Evolutionary conservation across 306 rosid genomes (phyloP).

Genomic region (Rosa chinensis): DNA sequence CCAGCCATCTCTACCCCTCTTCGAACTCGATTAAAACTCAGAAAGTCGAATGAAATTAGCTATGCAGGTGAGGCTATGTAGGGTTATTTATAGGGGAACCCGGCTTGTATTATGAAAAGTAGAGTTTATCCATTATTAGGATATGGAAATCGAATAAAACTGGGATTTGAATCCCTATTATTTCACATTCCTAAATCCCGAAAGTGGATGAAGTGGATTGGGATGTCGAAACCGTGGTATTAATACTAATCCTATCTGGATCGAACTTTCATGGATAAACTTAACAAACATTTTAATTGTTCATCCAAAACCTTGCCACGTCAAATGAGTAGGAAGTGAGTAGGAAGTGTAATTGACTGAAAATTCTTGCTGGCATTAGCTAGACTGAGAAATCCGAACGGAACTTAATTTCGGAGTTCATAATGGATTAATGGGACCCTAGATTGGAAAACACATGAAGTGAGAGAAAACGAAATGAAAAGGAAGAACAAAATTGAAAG

Average conservation of each 20-base stretch:
- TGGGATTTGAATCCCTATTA: no score
- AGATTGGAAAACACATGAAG: no score
- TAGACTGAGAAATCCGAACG: neutral
- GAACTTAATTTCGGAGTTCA: no score
- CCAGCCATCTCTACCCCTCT: constrained; percentile 30
- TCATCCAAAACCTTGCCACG: neutral
- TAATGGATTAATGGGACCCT: no score
- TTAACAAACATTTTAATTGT: neutral
- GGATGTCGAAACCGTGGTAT: no score
- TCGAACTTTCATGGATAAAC: neutral
- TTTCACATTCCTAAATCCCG: no score
- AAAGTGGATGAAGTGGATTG: no score
- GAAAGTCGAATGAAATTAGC: neutral
- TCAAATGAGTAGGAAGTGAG: neutral
- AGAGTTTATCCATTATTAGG: neutral
- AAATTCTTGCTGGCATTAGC: neutral
- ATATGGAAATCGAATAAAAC: no score
- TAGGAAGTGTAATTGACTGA: neutral
- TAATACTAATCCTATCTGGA: neutral
- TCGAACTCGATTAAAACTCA: neutral
- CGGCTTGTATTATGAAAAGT: neutral
- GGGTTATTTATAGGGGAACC: neutral
- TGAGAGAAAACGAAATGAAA: no score
- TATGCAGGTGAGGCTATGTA: neutral
- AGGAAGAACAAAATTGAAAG: no score